Evolutionary conservation across 768 basidiomycete species (phyloP), one percentile per base, ranked within the genome.

Genomic region (Rhizopogon vinicolor): DNA sequence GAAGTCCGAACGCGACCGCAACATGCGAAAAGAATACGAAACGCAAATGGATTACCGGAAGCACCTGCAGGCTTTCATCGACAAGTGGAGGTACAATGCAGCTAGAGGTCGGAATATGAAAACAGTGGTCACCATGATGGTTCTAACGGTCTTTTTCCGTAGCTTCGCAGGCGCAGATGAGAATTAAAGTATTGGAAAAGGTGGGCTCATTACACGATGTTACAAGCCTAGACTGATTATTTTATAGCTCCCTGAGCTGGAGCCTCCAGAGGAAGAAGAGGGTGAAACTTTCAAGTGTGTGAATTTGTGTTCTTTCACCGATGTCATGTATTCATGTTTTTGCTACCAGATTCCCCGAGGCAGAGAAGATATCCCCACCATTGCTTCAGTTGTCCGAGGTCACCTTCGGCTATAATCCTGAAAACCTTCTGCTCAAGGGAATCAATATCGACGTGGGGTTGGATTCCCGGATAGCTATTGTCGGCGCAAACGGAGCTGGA

Each of bases 301-400:
- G 45, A 25, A 31, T 51, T n/a, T 22, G 22, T 48, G 41, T 6
- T 18, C 9, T 29, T 33, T 18, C 13, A 31, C 43, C 9, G 10
- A 9, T 41, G 33, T 13, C 35, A 19, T 45, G 13, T 37, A 25
- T 51, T 62, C 41, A 60, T 18, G 42, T 19, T 37, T 19, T 31
- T 37, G 33, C 7, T 33, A 29, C 16, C 29, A 92, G 91, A 63
- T 91, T 99, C 80, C 93, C 93, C 1, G 95, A 97, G 56, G 85
- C 93, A 7, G 97, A 98, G 65, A 98, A 98, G 75, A 92, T 98
- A 62, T 94, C 97, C 5, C 95, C 97, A 7, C 97, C 97, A 0
- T 72, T 98, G 13, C 76, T 99, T 16, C 97, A 98, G 67, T 84
- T 98, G 66, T 87, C 89, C 58, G 89, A 93, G 62, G 91, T 91